Evolutionary conservation across 106 monocot species (phyloP).

Genomic region (Dendrobium nobile): DNA sequence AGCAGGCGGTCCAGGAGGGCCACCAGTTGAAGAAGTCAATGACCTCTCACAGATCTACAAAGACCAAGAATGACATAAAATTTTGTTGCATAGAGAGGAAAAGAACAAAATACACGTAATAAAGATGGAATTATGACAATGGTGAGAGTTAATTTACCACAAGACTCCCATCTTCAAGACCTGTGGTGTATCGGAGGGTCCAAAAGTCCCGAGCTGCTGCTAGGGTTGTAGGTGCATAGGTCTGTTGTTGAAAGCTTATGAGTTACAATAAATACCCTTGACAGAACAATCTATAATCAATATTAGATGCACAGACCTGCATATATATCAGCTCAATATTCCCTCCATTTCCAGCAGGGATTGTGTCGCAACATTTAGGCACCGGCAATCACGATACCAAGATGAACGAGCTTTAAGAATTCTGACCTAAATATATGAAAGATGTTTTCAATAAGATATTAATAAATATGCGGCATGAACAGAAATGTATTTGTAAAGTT

Average conservation of each 20-base stretch:
- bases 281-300: neutral
- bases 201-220: constrained; percentile 93
- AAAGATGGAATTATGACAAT: too few relatives aligned
- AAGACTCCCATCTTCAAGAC: constrained; percentile 85
- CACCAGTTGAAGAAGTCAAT: constrained; percentile 57
- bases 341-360: constrained; percentile 90
- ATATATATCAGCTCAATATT: constrained; percentile 89
- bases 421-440: constrained; percentile 46
- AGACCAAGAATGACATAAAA: neutral
- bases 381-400: constrained; percentile 93
- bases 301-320: constrained; percentile 42
- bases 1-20: constrained; percentile 59
- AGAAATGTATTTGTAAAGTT: neutral
- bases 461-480: neutral
- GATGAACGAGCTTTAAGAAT: constrained; percentile 86
- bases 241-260: constrained; percentile 23
- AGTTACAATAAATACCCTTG: neutral
- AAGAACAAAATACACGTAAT: neutral
- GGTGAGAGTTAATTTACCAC: constrained; percentile 44
- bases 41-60: constrained; percentile 90
- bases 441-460: neutral
- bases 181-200: constrained; percentile 78
- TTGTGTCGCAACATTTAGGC: constrained; percentile 55
- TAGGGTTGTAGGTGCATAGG: constrained; percentile 91
- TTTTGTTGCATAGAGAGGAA: neutral